Evolutionary conservation across 345 rosid genomes (phyloP).

Genomic region (Trapa incisa): DNA sequence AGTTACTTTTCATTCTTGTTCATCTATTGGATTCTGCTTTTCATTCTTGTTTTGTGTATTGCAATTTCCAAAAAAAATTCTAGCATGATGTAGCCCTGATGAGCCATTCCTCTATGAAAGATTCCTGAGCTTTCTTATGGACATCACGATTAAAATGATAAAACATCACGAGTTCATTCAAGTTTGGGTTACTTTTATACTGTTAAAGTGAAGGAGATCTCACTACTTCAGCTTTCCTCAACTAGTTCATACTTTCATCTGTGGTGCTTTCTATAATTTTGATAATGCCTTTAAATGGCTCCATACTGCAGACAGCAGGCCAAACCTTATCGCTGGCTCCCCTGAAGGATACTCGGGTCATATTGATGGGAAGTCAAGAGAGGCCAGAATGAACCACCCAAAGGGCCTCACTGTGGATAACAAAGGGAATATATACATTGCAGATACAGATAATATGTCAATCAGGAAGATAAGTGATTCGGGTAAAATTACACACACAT

Average conservation of each 20-base stretch:
- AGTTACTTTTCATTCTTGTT: not conserved
- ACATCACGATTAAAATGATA: too few species aligned
- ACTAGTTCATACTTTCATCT: not conserved
- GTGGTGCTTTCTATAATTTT: not conserved
- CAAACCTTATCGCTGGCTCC: conserved; percentile 82
- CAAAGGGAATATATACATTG: conserved; percentile 80
- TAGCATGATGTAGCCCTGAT: too few species aligned
- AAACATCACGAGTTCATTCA: too few species aligned
- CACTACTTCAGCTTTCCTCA: too few species aligned
- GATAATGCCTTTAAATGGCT: conserved; percentile 10
- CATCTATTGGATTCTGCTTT: not conserved
- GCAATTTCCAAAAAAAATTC: not conserved
- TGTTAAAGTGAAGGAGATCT: too few species aligned
- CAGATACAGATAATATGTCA: conserved; percentile 80
- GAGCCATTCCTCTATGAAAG: too few species aligned
- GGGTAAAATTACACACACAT: conserved; percentile 25
- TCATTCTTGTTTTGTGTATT: not conserved
- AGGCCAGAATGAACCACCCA: conserved; percentile 84
- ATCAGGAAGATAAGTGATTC: conserved; percentile 82
- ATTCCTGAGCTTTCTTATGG: too few species aligned
- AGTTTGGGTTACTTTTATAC: too few species aligned
- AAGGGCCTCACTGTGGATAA: conserved; percentile 84
- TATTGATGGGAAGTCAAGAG: conserved; percentile 77
- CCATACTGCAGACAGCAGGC: conserved; percentile 47
- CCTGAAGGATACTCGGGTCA: conserved; percentile 76